Base-by-base conservation (phyloP, 2,329 filamentous ascomycete species). In the Colletotrichum horii region DNA sequence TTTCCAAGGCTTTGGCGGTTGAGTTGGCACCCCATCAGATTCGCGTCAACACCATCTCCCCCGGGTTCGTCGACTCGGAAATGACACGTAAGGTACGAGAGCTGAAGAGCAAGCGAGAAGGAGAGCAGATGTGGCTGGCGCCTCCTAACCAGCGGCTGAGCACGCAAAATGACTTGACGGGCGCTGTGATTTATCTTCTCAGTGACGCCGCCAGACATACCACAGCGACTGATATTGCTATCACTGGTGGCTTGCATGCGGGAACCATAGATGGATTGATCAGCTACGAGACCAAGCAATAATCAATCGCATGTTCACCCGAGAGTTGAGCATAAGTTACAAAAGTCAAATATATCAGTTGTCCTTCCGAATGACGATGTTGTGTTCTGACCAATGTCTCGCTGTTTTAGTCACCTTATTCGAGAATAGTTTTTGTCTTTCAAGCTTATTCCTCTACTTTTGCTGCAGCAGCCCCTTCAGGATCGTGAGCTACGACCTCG, bases 131-230 rank as follows among this genome's bases (percentile, higher is more conserved):
- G 81, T 84, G 83, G 80, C 71, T 84, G 60, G 80, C 82, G 5
- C 84, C 86, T 4, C 86, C 85, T 0, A 81, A 85, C 32, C 81
- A 84, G 73, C 80, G 85, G 8, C 77, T 87, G 19, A 85, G 85
- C 60, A 85, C 80, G 1, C 83, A 84, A 74, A 84, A 85, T 32
- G 87, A 88, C 76, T 81, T 88, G 6, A 86, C 84, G 0, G 83
- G 82, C 2, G 84, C 86, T 2, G 83, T 85, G 6, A 80, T 86
- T 11, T 88, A 88, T 74, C 78, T 88, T 19, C 76, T 88, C 28
- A 85, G 85, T 61, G 87, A 89, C 78, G 87, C 85, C 9, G 80
- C 86, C 24, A 79, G 81, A 15, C 84, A 85, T 76, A 88, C 85
- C 5, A 88, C 86, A 0, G 85, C 83, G 3, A 81, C 84, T 3